Evolutionary conservation across 78 protist genomes (phyloP), one percentile per base, ranked within the genome.

Genomic region (Speleostelium caveatum): DNA sequence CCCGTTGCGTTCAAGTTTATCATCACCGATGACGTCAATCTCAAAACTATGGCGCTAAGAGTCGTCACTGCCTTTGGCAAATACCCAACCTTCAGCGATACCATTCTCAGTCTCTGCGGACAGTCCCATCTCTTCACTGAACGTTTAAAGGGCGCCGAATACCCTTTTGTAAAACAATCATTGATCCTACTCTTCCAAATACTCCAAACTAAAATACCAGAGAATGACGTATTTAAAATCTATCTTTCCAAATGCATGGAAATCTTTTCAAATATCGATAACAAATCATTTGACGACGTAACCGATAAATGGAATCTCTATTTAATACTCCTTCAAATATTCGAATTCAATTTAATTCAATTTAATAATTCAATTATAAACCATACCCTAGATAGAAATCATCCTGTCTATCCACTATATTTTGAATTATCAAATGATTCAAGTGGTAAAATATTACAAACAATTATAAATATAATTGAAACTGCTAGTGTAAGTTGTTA

Each of bases 271-370:
- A 36, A 49, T 38, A 45, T 83, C 67, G 41, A 83, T 51, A 83
- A 69, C 67, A 83, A 83, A 28, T 45, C 78, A 36, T 83, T 83
- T 33, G 59, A 60, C 35, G 30, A 65, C 22, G 26, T 71, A 10
- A 26, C 36, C 8, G 91, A 83, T 35, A 83, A 83, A 42, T 83
- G 91, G 91, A 56, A 36, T 26, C 66, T 83, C 32, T 56, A 74
- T 16, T 38, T 69, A 21, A 59, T 60, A 0, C 3, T 83, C 2
- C 22, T 83, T 8, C 42, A 69, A 16, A 83, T 83, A 14, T 69
- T 83, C 30, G 79, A 68, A 39, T 83, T 41, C 41, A 69, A 45
- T 58, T 59, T 83, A 33, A 22, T 32, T 3, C 91, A 83, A 42
- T 83, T 83, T 72, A 67, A 83, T 61, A 10, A 19, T 8, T 53